phyloP scores from a whole-genome alignment of 148 eudicot species.

The Gaultheria prostrata region DNA sequence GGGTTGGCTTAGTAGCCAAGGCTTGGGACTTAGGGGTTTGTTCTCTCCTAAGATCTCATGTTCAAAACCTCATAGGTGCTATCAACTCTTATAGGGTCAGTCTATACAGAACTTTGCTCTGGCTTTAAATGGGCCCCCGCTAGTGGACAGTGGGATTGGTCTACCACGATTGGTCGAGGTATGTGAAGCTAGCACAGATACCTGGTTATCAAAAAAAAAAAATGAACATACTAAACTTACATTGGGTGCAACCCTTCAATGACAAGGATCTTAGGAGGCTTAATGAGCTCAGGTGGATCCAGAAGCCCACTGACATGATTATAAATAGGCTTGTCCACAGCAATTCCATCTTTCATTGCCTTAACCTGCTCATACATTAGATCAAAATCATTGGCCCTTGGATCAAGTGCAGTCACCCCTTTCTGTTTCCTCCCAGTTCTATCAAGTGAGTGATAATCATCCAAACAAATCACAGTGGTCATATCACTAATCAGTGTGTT shows the following conservation, averaged over 20 bases:
- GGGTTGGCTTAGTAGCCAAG: too few species aligned
- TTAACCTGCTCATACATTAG: constrained; percentile 98
- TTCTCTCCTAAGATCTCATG: too few species aligned
- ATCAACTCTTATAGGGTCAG: too few species aligned
- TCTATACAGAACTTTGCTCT: too few species aligned
- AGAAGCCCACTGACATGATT: constrained; percentile 89
- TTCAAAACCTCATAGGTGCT: too few species aligned
- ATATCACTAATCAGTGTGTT: constrained; percentile 88
- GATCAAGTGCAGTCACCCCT: constrained; percentile 97
- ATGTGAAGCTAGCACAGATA: too few species aligned
- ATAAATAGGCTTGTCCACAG: constrained; percentile 88
- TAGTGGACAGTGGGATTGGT: too few species aligned
- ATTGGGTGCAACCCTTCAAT: constrained; percentile 98
- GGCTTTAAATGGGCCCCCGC: too few species aligned
- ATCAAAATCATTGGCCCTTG: constrained; percentile 83
- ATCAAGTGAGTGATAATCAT: constrained; percentile 91
- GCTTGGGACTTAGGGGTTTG: too few species aligned
- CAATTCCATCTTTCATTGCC: constrained; percentile 65
- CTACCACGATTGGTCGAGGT: too few species aligned
- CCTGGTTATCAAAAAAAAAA: too few species aligned
- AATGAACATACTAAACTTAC: constrained; percentile 41
- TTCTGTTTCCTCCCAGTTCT: constrained; percentile 82
- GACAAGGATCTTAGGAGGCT: constrained; percentile 95
- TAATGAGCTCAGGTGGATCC: constrained; percentile 89
- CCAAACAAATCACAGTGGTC: constrained; percentile 90